These are phyloP conservation scores for Hygrocybe punicea DNA, from an alignment of 768 basidiomycete species.

Conservation along the genomic window DNA sequence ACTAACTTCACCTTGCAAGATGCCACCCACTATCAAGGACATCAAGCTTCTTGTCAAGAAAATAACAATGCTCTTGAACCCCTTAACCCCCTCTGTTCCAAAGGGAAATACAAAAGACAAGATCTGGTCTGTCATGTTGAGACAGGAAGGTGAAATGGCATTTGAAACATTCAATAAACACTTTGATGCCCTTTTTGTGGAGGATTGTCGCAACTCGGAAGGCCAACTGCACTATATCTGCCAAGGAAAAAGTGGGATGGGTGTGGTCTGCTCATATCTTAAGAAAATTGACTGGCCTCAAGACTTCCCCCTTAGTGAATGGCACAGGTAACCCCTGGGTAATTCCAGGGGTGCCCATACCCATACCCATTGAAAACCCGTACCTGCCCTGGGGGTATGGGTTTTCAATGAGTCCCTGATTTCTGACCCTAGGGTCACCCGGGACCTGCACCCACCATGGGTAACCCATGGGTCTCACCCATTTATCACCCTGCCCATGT, in stretches of 20 bases:
- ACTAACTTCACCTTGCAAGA: neutral
- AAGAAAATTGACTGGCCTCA: slow-evolving; percentile 9
- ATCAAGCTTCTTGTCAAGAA: neutral
- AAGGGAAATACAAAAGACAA: slow-evolving; percentile 6
- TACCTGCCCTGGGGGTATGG: too few species aligned
- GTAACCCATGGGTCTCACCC: too few species aligned
- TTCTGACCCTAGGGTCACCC: too few species aligned
- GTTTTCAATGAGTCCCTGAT: too few species aligned
- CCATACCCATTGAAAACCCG: too few species aligned
- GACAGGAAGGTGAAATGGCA: slow-evolving; percentile 1
- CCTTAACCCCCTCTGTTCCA: slow-evolving; percentile 7
- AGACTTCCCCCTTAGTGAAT: too few species aligned
- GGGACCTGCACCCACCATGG: too few species aligned
- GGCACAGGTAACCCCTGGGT: too few species aligned
- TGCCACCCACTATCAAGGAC: neutral
- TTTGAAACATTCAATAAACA: slow-evolving; percentile 14
- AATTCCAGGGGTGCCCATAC: too few species aligned
- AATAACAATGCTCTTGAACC: neutral
- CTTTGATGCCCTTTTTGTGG: slow-evolving; percentile 14
- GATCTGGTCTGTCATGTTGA: slow-evolving; percentile 11
- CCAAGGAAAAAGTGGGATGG: slow-evolving; percentile 8
- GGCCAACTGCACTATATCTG: slow-evolving; percentile 11
- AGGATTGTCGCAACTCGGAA: slow-evolving; percentile 12
- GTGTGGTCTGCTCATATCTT: slow-evolving; percentile 9
- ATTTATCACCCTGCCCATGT: too few species aligned